Evolutionary conservation across 345 rosid species (phyloP), one percentile per base, ranked within the genome.

Genomic region (Citrus glauca): DNA sequence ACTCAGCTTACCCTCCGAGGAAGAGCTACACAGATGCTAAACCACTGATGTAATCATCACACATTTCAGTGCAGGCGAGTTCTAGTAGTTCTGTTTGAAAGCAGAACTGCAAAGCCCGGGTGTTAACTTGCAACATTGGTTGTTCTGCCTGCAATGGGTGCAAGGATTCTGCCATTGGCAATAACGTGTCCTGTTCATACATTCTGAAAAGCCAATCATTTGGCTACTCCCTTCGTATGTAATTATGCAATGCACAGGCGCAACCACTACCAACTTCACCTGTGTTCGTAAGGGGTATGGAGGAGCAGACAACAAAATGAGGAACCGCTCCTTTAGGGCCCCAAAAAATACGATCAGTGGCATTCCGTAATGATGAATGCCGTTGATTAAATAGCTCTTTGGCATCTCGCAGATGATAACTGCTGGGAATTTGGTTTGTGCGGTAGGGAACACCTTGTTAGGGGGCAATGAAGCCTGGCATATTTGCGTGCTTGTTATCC

Each of bases 211-310:
- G 81, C 72, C 84, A 59, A 78, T 93, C 98, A 73, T 91, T 92
- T 0, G 95, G 95, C 78, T 89, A 88, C 85, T 93, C 98, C 63
- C 77, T 82, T 28, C 90, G 94, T 32, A 91, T 79, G 84, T 82
- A 93, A 81, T 95, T 95, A 82, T 93, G 98, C 48, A 95, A 77
- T 1, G 97, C 95, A 14, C 95, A 93, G 1, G 97, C 88, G 97
- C 88, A 9, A 88, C 98, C 30, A 95, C 89, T 19, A 95, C 95
- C 85, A 92, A 79, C 81, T 95, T 93, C 79, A 93, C 93, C 86
- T 93, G 95, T 6, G 93, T 92, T 71, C 85, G 97, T 42, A 93
- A 86, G 48, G 42, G 37, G 37, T 5, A 35, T 35, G 37, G 37
- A 35, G 37, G 37, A 35, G 37, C 37, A 35, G 37, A 35, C 37